These are phyloP conservation scores for Arctium minus DNA, from an alignment of 129 eudicot species.

Conservation along the genomic window DNA sequence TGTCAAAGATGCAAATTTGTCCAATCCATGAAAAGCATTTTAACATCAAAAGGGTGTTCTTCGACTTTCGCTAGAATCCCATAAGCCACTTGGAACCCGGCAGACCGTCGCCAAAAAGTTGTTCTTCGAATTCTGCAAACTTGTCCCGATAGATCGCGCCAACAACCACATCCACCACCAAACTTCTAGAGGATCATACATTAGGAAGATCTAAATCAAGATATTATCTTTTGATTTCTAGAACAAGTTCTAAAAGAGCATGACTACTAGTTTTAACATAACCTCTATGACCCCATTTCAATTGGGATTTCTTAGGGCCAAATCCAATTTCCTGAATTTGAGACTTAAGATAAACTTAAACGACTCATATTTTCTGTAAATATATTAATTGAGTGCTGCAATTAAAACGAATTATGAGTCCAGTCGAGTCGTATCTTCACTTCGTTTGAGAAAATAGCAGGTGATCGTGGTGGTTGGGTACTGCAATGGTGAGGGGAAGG, in stretches of 20 bases:
- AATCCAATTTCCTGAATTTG: conserved; percentile 39
- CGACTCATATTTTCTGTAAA: conserved; percentile 19
- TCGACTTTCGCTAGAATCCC: conserved; percentile 96
- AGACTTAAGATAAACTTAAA: conserved; percentile 44
- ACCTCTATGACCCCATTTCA: conserved; percentile 39
- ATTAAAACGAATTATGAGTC: no score
- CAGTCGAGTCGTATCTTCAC: no score
- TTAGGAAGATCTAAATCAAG: conserved; percentile 94
- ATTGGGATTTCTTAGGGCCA: conserved; percentile 41
- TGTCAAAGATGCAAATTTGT: conserved; percentile 78
- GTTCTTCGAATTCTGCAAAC: conserved; percentile 72
- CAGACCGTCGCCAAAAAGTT: conserved; percentile 88
- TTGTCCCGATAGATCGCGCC: conserved; percentile 95
- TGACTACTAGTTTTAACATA: conserved; percentile 55
- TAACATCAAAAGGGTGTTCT: conserved; percentile 88
- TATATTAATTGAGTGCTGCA: no score
- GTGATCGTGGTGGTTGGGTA: no score
- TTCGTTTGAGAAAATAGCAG: no score
- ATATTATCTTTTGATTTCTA: conserved; percentile 81
- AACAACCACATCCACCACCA: conserved; percentile 88
- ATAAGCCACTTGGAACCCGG: conserved; percentile 96
- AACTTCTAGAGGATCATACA: conserved; percentile 75
- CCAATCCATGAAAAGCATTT: conserved; percentile 99
- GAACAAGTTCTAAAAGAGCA: conserved; percentile 92
- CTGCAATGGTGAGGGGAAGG: no score